Conservation (phyloP, 345 rosid species). For the Citrus maxima region DNA sequence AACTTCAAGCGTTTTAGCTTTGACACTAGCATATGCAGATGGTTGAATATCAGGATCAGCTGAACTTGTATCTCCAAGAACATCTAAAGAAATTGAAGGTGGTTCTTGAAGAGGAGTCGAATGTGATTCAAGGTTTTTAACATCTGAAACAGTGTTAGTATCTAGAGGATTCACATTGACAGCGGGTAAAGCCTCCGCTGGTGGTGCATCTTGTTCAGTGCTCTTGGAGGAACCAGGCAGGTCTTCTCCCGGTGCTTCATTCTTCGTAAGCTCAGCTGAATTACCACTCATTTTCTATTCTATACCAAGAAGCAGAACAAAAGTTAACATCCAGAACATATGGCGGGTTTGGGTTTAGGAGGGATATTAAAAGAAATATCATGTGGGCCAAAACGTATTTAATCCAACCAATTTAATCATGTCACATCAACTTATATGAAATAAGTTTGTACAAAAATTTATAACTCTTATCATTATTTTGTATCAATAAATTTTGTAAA, state of each 20-base stretch:
- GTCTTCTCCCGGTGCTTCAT: constrained; percentile 6
- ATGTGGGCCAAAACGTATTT: no score
- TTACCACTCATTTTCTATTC: constrained; percentile 19
- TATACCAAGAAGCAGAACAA: not conserved
- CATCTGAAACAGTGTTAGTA: not conserved
- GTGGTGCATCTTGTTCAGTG: not conserved
- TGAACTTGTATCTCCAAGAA: constrained; percentile 16
- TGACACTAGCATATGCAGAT: constrained; percentile 8
- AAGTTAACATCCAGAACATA: not conserved
- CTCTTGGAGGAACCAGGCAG: not conserved
- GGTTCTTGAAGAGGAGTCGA: constrained; percentile 14
- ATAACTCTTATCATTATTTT: no score
- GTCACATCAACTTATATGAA: no score
- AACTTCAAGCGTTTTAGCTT: constrained; percentile 21
- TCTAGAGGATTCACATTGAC: constrained; percentile 10
- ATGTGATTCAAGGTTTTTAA: constrained; percentile 20
- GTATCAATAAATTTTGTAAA: no score
- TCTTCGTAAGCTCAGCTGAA: constrained; percentile 17
- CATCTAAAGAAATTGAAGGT: constrained; percentile 22
- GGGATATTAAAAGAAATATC: no score
- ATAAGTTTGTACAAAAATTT: no score
- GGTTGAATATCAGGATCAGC: constrained; percentile 21
- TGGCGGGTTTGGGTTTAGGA: no score
- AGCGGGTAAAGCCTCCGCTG: constrained; percentile 9
- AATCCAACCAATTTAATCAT: no score